These are phyloP conservation scores for Panicum virgatum DNA, from an alignment of 202 grass and related monocot genomes.

Conservation along the genomic window DNA sequence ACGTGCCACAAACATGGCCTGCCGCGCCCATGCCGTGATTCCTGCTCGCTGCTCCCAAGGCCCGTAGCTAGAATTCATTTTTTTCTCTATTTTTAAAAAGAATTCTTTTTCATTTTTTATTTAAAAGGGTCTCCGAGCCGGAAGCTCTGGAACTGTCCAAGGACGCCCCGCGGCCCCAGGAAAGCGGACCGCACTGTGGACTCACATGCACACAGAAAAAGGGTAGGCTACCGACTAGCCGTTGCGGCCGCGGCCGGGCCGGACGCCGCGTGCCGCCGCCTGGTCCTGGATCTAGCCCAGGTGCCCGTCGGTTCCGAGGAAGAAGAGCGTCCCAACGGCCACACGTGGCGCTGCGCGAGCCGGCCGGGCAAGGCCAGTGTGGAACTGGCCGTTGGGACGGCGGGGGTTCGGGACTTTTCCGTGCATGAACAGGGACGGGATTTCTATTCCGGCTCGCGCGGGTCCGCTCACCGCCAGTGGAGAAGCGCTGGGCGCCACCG, in stretches of 20 bases:
- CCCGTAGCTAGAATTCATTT: background rate
- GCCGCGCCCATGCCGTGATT: too few species aligned
- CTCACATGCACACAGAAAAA: background rate
- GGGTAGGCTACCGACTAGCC: conserved; percentile 1
- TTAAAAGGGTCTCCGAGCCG: too few species aligned
- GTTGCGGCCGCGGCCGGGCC: background rate
- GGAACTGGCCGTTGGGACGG: conserved; percentile 32
- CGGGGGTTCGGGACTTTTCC: background rate
- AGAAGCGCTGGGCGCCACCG: background rate
- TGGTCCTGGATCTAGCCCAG: too few species aligned
- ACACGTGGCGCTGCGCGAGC: conserved; percentile 15
- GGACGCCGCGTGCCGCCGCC: too few species aligned
- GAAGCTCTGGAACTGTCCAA: background rate
- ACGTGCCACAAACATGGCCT: background rate
- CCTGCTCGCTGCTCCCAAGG: background rate
- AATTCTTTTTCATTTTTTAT: too few species aligned
- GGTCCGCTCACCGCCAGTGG: conserved; percentile 22
- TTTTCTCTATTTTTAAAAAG: too few species aligned
- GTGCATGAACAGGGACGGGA: background rate
- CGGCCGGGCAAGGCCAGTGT: background rate
- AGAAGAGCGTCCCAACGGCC: background rate
- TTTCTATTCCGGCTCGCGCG: background rate
- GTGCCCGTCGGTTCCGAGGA: background rate
- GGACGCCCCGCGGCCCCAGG: background rate
- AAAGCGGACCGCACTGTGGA: background rate